These are phyloP conservation scores for Linnemannia zychae DNA, from an alignment of 192 early-diverging fungal genomes.

Conservation along the genomic window DNA sequence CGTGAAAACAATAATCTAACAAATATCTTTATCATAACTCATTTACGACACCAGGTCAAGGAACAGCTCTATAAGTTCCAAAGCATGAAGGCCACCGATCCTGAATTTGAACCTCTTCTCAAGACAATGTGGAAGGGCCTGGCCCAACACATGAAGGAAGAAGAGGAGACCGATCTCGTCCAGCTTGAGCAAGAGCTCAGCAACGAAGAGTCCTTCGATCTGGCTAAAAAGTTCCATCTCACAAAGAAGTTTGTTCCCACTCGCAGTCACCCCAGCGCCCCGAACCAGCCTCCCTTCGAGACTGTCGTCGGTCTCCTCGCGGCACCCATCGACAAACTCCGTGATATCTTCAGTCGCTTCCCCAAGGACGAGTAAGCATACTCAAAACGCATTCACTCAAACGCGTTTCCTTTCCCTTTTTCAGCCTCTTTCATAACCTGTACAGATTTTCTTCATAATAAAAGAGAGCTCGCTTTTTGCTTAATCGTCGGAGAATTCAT, in stretches of 20 bases:
- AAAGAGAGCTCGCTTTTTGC: too few species aligned
- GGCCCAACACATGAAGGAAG: constrained; percentile 56
- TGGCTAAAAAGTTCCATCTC: constrained; percentile 20
- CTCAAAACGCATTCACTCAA: not conserved
- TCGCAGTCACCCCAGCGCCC: constrained; percentile 27
- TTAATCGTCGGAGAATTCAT: too few species aligned
- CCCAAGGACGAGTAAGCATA: constrained; percentile 9
- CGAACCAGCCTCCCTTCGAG: constrained; percentile 41
- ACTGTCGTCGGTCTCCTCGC: constrained; percentile 27
- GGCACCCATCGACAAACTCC: constrained; percentile 25
- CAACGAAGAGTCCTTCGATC: not conserved
- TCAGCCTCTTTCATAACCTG: too few species aligned
- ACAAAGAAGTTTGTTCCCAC: constrained; percentile 41
- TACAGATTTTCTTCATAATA: too few species aligned
- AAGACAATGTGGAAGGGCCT: constrained; percentile 39
- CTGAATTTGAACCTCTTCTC: constrained; percentile 25
- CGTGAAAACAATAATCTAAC: too few species aligned
- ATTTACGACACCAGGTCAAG: constrained; percentile 35
- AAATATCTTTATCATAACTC: too few species aligned
- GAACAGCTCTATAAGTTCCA: constrained; percentile 57
- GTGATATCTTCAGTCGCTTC: constrained; percentile 22
- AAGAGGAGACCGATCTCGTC: constrained; percentile 53
- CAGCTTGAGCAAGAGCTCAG: constrained; percentile 15
- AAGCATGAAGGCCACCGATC: constrained; percentile 30
- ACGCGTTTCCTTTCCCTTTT: too few species aligned